phyloP scores from a whole-genome alignment of 1,284 basidiomycete genomes.

The Sporisorium graminicola region DNA sequence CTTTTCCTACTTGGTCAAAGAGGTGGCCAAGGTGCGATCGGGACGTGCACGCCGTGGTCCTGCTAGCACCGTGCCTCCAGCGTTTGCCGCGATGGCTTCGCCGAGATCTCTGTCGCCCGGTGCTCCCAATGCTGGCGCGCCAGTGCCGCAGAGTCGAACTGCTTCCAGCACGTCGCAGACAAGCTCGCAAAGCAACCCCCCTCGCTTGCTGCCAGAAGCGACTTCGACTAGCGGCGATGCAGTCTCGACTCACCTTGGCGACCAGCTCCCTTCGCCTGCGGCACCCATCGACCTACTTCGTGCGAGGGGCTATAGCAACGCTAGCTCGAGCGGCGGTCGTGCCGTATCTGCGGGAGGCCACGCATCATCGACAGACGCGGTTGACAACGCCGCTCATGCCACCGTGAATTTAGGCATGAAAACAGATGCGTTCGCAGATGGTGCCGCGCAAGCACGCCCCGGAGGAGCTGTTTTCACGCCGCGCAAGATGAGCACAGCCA shows the following conservation, averaged over 20 bases:
- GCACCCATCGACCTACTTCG: conserved; percentile 6
- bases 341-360: conserved; percentile 1
- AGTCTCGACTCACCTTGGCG: neutral
- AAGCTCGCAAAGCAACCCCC: conserved; percentile 14
- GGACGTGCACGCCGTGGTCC: conserved; percentile 37
- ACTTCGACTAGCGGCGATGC: conserved; percentile 3
- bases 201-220: neutral
- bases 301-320: conserved; percentile 30
- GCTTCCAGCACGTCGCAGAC: conserved; percentile 21
- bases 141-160: conserved; percentile 15
- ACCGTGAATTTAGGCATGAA: neutral
- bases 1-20: conserved; percentile 65
- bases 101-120: conserved; percentile 21
- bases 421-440: neutral
- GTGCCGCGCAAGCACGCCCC: neutral
- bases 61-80: conserved; percentile 25
- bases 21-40: conserved; percentile 61
- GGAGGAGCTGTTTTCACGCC: conserved; percentile 6
- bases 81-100: conserved; percentile 13
- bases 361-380: conserved; percentile 9
- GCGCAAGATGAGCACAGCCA: conserved; percentile 59
- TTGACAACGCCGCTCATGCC: conserved; percentile 4
- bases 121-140: conserved; percentile 4
- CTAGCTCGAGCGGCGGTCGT: conserved; percentile 25
- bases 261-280: conserved; percentile 6